Conservation (phyloP, 2,329 filamentous ascomycete genomes). For the Botrytis elliptica region DNA sequence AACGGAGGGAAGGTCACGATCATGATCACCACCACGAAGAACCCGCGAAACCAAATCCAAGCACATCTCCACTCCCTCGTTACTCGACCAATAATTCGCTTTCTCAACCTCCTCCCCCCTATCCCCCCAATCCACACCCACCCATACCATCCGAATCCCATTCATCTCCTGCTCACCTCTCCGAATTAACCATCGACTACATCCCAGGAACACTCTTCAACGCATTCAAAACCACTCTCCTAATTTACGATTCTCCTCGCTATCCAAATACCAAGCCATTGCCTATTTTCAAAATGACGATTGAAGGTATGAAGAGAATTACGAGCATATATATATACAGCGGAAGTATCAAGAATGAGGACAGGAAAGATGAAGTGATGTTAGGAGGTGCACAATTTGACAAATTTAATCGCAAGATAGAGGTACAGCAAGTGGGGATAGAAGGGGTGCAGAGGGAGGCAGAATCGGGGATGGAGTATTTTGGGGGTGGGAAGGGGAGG, state of each 20-base stretch:
- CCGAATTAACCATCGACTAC: not conserved
- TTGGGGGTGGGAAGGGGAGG: not conserved
- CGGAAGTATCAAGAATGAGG: not conserved
- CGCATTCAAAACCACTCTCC: not conserved
- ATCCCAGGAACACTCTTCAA: not conserved
- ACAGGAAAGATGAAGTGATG: not conserved
- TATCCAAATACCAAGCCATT: not conserved
- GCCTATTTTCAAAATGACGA: not conserved
- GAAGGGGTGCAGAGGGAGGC: not conserved
- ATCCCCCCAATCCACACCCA: not conserved
- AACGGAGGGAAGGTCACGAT: not conserved
- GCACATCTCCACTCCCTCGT: not conserved
- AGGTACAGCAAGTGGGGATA: not conserved
- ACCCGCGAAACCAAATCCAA: rapidly evolving
- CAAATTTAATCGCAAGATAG: not conserved
- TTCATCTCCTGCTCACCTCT: not conserved
- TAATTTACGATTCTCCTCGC: not conserved
- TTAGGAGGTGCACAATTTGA: not conserved
- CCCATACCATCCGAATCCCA: not conserved
- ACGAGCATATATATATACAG: not conserved
- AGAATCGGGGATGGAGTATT: not conserved
- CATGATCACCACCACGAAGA: not conserved
- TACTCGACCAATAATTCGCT: not conserved
- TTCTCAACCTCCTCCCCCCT: not conserved
- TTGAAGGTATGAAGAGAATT: not conserved